Percentiles rank a stretch among this genome's conserved stretches.
These are phyloP conservation scores for Dovyalis caffra DNA, from an alignment of 345 rosid genomes.

Conservation along the genomic window DNA sequence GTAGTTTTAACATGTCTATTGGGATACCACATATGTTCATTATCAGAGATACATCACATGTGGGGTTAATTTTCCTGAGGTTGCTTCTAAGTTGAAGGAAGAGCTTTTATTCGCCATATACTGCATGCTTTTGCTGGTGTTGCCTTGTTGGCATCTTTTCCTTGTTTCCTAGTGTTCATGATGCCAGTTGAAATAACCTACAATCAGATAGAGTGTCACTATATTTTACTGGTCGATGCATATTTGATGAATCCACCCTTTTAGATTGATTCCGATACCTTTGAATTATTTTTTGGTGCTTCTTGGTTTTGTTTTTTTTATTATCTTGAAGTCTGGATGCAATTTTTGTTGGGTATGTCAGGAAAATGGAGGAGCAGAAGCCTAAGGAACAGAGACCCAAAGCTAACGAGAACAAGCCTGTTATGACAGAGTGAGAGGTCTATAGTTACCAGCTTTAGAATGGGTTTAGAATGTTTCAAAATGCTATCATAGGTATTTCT, in stretches of 20 bases:
- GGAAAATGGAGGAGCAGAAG: constrained; percentile 92
- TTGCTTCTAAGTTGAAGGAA: too few relatives aligned
- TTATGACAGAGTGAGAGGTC: constrained; percentile 67
- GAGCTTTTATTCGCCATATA: too few relatives aligned
- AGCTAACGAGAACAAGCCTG: constrained; percentile 95
- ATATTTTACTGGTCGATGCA: background rate
- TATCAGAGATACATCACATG: too few relatives aligned
- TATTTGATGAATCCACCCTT: background rate
- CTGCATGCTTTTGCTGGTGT: too few relatives aligned
- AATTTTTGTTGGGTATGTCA: constrained; percentile 22
- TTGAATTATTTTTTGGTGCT: background rate
- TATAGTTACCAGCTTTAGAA: constrained; percentile 1
- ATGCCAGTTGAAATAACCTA: too few relatives aligned
- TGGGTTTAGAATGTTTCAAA: constrained; percentile 12
- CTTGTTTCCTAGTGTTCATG: too few relatives aligned
- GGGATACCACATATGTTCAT: too few relatives aligned
- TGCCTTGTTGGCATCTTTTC: too few relatives aligned
- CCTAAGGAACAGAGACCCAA: constrained; percentile 91
- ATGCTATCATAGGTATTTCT: background rate
- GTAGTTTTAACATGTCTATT: too few relatives aligned
- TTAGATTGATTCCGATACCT: background rate
- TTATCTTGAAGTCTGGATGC: background rate
- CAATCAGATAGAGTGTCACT: too few relatives aligned
- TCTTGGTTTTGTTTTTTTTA: background rate
- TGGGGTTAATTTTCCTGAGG: too few relatives aligned